Evolutionary conservation across 768 basidiomycete species (phyloP).

Genomic region (Macrocybe gigantea): DNA sequence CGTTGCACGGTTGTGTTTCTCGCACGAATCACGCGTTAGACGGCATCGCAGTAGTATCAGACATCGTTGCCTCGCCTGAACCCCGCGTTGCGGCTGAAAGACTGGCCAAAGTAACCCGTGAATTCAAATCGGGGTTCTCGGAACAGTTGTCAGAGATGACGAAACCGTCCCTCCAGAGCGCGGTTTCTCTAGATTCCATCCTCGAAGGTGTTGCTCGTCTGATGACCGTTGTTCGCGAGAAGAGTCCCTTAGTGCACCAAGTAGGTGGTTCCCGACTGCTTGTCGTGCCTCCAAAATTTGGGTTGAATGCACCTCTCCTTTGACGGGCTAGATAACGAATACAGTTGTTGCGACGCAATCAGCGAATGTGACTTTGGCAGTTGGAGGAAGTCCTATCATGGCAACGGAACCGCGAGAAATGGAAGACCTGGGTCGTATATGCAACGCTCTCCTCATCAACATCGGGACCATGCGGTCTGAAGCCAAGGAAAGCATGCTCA

Average conservation of each 20-base stretch:
- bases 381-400: conserved; percentile 94
- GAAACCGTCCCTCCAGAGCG: too few relatives aligned
- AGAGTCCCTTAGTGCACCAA: conserved; percentile 78
- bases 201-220: conserved; percentile 40
- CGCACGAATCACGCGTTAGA: conserved; percentile 53
- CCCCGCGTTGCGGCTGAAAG: conserved; percentile 47
- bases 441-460: conserved; percentile 74
- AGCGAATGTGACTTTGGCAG: conserved; percentile 82
- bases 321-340: conserved; percentile 68
- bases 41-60: conserved; percentile 87
- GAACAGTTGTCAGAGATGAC: too few relatives aligned
- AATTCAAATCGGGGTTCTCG: conserved; percentile 29
- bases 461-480: conserved; percentile 69
- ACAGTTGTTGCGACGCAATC: conserved; percentile 85
- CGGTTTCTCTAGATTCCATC: conserved; percentile 26
- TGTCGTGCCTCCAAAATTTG: background rate
- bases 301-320: background rate
- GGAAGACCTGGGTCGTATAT: conserved; percentile 63
- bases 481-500: conserved; percentile 67
- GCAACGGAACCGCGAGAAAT: conserved; percentile 80
- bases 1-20: conserved; percentile 67
- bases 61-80: conserved; percentile 63
- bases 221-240: conserved; percentile 42
- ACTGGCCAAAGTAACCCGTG: conserved; percentile 35
- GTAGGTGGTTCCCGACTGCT: conserved; percentile 23